Evolutionary conservation across 163 green algal species (phyloP), one percentile per base, ranked within the genome.

Genomic region (Scenedesmus sp.): DNA sequence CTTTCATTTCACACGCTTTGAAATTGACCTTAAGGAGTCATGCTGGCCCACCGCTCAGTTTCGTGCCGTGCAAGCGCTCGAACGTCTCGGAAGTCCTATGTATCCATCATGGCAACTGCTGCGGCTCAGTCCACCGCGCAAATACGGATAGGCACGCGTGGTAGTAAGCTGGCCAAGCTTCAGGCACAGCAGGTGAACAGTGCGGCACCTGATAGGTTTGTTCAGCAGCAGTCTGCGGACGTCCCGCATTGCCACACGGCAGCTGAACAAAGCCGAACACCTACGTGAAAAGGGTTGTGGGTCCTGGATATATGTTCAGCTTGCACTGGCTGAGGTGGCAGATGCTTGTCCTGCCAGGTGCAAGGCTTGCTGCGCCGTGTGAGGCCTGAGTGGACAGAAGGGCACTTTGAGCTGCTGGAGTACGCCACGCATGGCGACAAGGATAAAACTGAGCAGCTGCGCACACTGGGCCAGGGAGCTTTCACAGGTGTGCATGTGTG

Each of bases 401-500:
- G 34, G 12, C 34, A 66, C 10, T 91, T 91, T 60, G 55, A 86
- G n/a, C 16, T 67, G 66, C 5, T 86, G 56, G 73, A 46, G 8
- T 82, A 86, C 46, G 6, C 26, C 18, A 92, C 88, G n/a, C 81
- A 88, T 52, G 92, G 92, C 7, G 92, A 94, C 66, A 34, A 73
- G 9, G 60, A 90, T 13, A 60, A n/a, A 2, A n/a, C 66, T 2
- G 62, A 54, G 20, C 81, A 90, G 56, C 82, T 94, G 0, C 92
- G 92, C 18, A 67, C 57, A 16, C 89, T 95, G 23, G 93, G 93
- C 2, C 64, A 91, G n/a, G 93, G 93, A 1, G 93, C 93, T 57
- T 95, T 95, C 86, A 94, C 91, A 8, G 73, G 73, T 57, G 70
- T 76, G 60, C 26, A 8, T 82, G 4, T 83, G 5, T 82, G 26